Percentiles rank a stretch among this genome's conserved stretches.
Evolutionary conservation across 225 moss, liverwort and hornwort species (phyloP).

Genomic region (Marchantia paleacea): DNA sequence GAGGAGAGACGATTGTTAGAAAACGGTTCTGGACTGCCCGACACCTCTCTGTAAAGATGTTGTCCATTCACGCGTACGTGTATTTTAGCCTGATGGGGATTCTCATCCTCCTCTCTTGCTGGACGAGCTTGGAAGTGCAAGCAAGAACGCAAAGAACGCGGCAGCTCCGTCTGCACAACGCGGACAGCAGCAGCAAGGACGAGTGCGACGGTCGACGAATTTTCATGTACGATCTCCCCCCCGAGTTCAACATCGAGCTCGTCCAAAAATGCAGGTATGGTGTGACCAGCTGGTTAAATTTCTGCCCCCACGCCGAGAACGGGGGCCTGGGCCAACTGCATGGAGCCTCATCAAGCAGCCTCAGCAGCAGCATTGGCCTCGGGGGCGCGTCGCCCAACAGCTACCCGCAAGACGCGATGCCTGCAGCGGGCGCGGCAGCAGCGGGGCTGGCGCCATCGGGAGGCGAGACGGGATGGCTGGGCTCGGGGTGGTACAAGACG

Average conservation of each 20-base stretch:
- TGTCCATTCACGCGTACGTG: constrained; percentile 31
- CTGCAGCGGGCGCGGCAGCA: neutral
- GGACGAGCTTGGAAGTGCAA: constrained; percentile 45
- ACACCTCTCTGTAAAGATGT: constrained; percentile 23
- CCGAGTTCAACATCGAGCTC: constrained; percentile 55
- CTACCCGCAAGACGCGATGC: neutral
- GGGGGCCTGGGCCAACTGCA: constrained; percentile 43
- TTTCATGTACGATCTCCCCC: constrained; percentile 64
- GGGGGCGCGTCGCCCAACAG: too few relatives aligned
- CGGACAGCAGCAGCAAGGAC: constrained; percentile 9
- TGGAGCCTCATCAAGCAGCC: neutral
- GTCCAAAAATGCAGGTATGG: constrained; percentile 49
- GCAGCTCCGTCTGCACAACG: constrained; percentile 20
- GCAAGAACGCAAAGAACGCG: constrained; percentile 43
- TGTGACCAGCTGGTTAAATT: constrained; percentile 57
- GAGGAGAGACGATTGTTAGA: neutral
- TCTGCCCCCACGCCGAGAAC: constrained; percentile 60
- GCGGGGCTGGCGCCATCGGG: neutral
- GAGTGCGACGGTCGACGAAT: constrained; percentile 60
- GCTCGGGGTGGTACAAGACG: constrained; percentile 41
- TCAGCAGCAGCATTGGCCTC: too few relatives aligned
- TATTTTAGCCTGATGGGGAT: constrained; percentile 35
- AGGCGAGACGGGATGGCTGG: constrained; percentile 19
- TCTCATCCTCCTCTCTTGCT: constrained; percentile 37
- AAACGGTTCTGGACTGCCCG: neutral